Evolutionary conservation across 1,284 basidiomycete species (phyloP).

Genomic region (Tilletia caries): DNA sequence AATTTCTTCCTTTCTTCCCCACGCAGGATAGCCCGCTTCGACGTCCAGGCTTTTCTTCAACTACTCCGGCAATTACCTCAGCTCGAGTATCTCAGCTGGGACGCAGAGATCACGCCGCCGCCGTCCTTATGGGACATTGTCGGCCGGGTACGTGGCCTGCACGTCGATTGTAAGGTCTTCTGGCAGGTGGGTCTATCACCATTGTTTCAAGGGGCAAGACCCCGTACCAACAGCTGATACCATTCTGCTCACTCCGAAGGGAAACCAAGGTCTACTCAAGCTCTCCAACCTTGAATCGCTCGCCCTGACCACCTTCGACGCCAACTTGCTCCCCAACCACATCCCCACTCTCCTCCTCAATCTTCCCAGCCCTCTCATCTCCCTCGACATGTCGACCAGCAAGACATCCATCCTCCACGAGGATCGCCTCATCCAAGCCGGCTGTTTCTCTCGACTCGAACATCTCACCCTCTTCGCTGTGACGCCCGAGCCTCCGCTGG

Average conservation of each 20-base stretch:
- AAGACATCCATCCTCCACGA: constrained; percentile 29
- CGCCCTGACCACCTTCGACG: constrained; percentile 25
- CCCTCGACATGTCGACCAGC: constrained; percentile 22
- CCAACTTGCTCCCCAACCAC: constrained; percentile 23
- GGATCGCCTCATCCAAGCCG: constrained; percentile 11
- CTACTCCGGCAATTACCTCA: not conserved
- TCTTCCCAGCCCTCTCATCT: constrained; percentile 10
- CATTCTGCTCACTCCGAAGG: constrained; percentile 15
- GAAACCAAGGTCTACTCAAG: constrained; percentile 17
- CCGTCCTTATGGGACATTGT: constrained; percentile 4
- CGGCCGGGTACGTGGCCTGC: not conserved
- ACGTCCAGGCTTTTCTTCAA: not conserved
- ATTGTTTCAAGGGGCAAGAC: not conserved
- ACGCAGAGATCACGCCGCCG: constrained; percentile 10
- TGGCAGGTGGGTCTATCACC: not conserved
- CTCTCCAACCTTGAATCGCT: constrained; percentile 23
- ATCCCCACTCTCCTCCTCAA: constrained; percentile 17
- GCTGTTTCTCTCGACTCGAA: constrained; percentile 18
- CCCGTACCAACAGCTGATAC: not conserved
- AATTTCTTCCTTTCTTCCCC: not conserved
- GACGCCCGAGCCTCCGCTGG: constrained; percentile 25
- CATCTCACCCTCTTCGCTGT: constrained; percentile 29
- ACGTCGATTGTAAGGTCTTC: constrained; percentile 16
- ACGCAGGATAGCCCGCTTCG: not conserved
- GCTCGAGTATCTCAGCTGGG: constrained; percentile 12